Conservation (phyloP, 1,284 basidiomycete species). For the Puccinia hordei region DNA sequence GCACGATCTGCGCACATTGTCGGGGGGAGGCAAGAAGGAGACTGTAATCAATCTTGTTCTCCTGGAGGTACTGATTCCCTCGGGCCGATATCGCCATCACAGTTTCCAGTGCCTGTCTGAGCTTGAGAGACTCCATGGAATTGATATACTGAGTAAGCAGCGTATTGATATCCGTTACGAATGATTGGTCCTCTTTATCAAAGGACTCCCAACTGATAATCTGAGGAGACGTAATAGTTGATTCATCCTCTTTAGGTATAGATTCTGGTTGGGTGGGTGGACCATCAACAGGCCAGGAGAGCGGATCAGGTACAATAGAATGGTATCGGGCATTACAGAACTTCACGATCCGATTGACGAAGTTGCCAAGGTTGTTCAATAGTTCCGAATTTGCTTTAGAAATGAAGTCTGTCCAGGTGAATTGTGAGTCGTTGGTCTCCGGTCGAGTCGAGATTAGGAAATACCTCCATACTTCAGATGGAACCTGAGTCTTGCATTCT, state of each 20-base stretch:
- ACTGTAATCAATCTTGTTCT: conserved; percentile 86
- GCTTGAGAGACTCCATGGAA: conserved; percentile 86
- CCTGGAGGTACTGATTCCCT: too few species aligned
- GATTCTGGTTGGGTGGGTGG: too few species aligned
- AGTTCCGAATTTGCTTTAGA: too few species aligned
- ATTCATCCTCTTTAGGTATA: background rate
- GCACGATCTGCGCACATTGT: conserved; percentile 85
- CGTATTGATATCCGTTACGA: conserved; percentile 77
- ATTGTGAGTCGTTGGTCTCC: too few species aligned
- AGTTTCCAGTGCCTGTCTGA: conserved; percentile 80
- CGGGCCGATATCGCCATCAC: conserved; percentile 90
- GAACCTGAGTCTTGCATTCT: conserved; percentile 88
- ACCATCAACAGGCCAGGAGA: too few species aligned
- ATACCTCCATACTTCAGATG: too few species aligned
- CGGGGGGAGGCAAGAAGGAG: conserved; percentile 77
- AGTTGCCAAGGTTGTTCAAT: too few species aligned
- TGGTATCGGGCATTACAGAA: too few species aligned
- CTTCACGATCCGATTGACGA: too few species aligned
- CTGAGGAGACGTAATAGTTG: background rate
- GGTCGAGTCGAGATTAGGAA: too few species aligned
- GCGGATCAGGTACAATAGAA: too few species aligned
- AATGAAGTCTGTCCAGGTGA: too few species aligned
- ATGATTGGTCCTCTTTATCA: conserved; percentile 70
- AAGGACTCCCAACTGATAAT: conserved; percentile 51
- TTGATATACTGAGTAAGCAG: conserved; percentile 80